Evolutionary conservation across 345 rosid genomes (phyloP).

Genomic region (Gossypium stocksii): DNA sequence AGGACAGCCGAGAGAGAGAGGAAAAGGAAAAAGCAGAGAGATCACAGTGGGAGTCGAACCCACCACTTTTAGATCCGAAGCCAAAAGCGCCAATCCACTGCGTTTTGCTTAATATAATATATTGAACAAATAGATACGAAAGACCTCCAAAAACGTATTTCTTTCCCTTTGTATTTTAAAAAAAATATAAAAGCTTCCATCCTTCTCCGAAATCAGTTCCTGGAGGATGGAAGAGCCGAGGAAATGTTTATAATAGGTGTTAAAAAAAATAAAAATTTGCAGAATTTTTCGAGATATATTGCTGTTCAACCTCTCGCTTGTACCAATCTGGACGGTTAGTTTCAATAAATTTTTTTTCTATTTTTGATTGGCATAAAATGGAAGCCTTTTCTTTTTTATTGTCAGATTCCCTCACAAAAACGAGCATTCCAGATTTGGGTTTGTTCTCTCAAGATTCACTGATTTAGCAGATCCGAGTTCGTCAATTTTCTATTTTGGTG

Average conservation of each 20-base stretch:
- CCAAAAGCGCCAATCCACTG: neutral
- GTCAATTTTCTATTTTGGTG: neutral
- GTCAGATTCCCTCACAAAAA: neutral
- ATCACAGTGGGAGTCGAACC: constrained; percentile 42
- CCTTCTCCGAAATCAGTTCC: no score
- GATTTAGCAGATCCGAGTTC: constrained; percentile 21
- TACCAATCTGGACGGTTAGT: neutral
- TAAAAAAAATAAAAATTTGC: no score
- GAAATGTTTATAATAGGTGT: no score
- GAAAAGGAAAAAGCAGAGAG: no score
- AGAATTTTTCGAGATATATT: no score
- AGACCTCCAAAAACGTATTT: neutral
- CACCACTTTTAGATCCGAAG: constrained; percentile 78
- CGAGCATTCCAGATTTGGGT: neutral
- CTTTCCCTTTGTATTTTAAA: no score
- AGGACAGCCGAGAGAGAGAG: no score
- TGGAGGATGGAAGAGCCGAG: no score
- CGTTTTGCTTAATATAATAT: constrained; percentile 17
- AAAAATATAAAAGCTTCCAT: no score
- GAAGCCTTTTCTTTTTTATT: neutral
- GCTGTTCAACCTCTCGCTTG: no score
- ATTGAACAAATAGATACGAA: constrained; percentile 38
- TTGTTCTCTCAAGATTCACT: neutral
- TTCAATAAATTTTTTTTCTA: neutral
- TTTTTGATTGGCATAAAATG: neutral